Evolutionary conservation across 2,329 filamentous ascomycete genomes (phyloP).

Genomic region (Claviceps pazoutovae): DNA sequence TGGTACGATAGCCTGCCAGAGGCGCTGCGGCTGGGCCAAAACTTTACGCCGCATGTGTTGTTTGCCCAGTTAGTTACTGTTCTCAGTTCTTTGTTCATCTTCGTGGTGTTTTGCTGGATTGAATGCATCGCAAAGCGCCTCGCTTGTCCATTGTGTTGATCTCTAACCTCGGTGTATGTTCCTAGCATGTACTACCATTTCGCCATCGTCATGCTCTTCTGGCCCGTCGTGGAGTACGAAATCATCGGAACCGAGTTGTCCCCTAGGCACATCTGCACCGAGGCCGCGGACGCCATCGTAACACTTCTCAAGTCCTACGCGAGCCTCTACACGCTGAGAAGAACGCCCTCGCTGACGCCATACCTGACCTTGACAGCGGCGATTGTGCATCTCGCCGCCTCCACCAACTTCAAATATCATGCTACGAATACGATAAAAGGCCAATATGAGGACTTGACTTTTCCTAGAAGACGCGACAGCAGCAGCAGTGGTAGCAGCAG

Average conservation of each 20-base stretch:
- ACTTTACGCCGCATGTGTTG: constrained; percentile 58
- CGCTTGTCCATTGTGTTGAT: not conserved
- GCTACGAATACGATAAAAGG: not conserved
- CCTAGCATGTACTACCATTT: constrained; percentile 55
- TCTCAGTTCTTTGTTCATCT: too few relatives aligned
- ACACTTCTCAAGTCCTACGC: constrained; percentile 40
- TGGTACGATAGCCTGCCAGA: constrained; percentile 58
- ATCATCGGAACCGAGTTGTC: constrained; percentile 48
- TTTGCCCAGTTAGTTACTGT: constrained; percentile 49
- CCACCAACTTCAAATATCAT: not conserved
- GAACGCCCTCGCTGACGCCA: constrained; percentile 44
- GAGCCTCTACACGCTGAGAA: constrained; percentile 39
- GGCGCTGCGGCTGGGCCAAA: constrained; percentile 47
- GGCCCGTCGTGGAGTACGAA: constrained; percentile 50
- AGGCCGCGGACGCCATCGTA: constrained; percentile 44
- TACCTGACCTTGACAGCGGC: constrained; percentile 44
- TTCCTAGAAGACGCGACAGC: not conserved
- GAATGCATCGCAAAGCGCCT: not conserved
- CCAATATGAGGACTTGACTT: not conserved
- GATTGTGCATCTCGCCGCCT: constrained; percentile 42
- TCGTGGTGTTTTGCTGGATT: too few relatives aligned
- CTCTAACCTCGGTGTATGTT: not conserved
- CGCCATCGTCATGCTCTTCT: constrained; percentile 52
- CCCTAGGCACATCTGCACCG: constrained; percentile 51
- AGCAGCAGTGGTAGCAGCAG: too few relatives aligned